Evolutionary conservation across 805 yeast genomes (phyloP).

Genomic region (Metschnikowia gelsemii): DNA sequence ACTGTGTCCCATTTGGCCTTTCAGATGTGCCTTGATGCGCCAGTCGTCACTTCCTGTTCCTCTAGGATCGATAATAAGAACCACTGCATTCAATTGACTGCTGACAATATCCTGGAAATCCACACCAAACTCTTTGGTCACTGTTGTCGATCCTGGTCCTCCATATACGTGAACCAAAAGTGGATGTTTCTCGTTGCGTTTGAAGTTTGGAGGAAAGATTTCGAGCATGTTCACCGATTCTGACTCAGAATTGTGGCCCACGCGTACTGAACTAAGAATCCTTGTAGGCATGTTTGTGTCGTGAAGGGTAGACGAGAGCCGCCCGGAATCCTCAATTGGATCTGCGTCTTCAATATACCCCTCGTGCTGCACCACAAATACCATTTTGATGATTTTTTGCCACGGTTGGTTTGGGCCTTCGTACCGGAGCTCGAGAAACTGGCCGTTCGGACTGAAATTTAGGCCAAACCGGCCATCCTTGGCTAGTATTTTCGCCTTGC

Average conservation of each 20-base stretch:
- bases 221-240: conserved; percentile 54
- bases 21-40: conserved; percentile 59
- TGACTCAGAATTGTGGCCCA: conserved; percentile 31
- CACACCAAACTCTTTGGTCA: conserved; percentile 45
- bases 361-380: conserved; percentile 14
- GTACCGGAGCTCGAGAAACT: conserved; percentile 23
- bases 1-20: conserved; percentile 62
- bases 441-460: conserved; percentile 25
- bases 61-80: conserved; percentile 71
- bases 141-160: conserved; percentile 76
- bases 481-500: conserved; percentile 2
- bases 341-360: conserved; percentile 14
- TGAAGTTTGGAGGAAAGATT: conserved; percentile 57
- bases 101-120: conserved; percentile 61
- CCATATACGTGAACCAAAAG: conserved; percentile 70
- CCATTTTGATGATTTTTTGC: conserved; percentile 25
- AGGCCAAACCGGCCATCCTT: conserved; percentile 19
- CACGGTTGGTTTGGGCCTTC: conserved; percentile 28
- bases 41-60: conserved; percentile 83
- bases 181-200: conserved; percentile 52
- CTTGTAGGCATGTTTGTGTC: conserved; percentile 52
- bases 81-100: conserved; percentile 57
- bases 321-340: conserved; percentile 22
- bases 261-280: conserved; percentile 32
- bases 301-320: conserved; percentile 21